Evolutionary conservation across 345 rosid species (phyloP).

Genomic region (Eucalyptus brandiana): DNA sequence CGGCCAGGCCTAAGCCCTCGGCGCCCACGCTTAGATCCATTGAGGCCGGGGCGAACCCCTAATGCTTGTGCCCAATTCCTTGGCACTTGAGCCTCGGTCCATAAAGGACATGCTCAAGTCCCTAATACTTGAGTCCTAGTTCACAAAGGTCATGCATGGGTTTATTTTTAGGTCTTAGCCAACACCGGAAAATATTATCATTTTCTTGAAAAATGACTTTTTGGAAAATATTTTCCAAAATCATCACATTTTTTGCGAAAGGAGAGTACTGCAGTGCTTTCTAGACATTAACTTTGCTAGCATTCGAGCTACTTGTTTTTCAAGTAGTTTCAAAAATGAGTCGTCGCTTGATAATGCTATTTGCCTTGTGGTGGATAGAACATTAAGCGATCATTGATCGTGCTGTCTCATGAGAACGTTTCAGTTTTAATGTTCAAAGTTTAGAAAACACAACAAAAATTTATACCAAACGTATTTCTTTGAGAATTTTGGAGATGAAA

Average conservation of each 20-base stretch:
- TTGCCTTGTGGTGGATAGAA: too few species aligned
- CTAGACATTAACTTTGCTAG: too few species aligned
- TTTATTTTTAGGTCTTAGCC: too few species aligned
- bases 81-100: accelerated
- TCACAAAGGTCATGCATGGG: accelerated
- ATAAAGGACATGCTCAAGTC: accelerated
- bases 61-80: accelerated
- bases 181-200: too few species aligned
- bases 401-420: accelerated
- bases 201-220: too few species aligned
- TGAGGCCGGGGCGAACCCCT: accelerated
- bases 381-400: too few species aligned
- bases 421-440: accelerated
- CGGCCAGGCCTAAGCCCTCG: accelerated
- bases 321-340: too few species aligned
- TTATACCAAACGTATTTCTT: too few species aligned
- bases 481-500: too few species aligned
- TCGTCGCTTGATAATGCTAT: too few species aligned
- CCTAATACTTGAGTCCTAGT: accelerated
- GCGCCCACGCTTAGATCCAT: accelerated
- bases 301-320: too few species aligned
- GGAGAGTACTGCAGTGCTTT: accelerated
- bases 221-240: accelerated
- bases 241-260: accelerated
- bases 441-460: too few species aligned